Evolutionary conservation across 805 yeast species (phyloP).

Genomic region (Lachancea nothofagi): DNA sequence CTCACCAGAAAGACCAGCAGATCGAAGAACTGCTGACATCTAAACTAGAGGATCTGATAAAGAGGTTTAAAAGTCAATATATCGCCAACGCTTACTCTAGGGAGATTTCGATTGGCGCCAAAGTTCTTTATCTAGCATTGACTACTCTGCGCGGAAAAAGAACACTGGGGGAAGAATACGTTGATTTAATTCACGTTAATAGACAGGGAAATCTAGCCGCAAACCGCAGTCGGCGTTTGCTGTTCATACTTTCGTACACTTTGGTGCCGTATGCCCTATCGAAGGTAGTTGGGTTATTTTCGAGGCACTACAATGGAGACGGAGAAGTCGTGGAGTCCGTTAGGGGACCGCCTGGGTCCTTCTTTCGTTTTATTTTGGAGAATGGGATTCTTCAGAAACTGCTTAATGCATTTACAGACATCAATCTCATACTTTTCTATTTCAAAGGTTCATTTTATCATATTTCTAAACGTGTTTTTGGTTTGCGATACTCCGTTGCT

Average conservation of each 20-base stretch:
- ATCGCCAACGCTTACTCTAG: conserved; percentile 58
- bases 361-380: background rate
- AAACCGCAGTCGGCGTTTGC: conserved; percentile 40
- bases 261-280: conserved; percentile 54
- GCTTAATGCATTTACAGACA: conserved; percentile 49
- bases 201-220: conserved; percentile 50
- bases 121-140: conserved; percentile 57
- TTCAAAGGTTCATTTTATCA: conserved; percentile 78
- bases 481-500: conserved; percentile 72
- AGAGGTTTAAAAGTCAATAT: conserved; percentile 52
- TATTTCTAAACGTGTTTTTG: conserved; percentile 68
- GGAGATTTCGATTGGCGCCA: conserved; percentile 54
- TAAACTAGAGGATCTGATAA: conserved; percentile 53
- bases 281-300: conserved; percentile 19
- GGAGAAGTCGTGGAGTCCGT: background rate
- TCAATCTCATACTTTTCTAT: conserved; percentile 79
- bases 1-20: conserved; percentile 84
- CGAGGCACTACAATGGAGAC: conserved; percentile 9
- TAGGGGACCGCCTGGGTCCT: background rate
- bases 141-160: conserved; percentile 74
- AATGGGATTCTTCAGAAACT: conserved; percentile 34
- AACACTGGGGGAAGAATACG: conserved; percentile 92
- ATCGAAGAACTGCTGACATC: conserved; percentile 50
- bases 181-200: conserved; percentile 65
- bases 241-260: conserved; percentile 56